Percentiles rank a stretch among this genome's conserved stretches.
Conservation (phyloP, 768 basidiomycete genomes). For the Lentinula lateritia region DNA sequence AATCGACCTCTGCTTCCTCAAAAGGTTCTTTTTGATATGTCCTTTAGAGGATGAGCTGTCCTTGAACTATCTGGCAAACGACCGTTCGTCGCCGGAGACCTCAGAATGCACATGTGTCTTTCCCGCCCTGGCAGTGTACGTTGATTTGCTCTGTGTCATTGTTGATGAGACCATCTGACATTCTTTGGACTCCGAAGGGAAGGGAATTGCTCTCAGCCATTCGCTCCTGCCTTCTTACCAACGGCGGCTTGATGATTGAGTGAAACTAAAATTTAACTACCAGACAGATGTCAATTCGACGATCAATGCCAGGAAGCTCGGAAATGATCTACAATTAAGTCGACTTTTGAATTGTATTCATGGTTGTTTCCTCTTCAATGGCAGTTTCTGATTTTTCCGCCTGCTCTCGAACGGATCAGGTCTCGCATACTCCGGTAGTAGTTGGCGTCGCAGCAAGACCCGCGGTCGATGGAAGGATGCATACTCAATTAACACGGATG, state of each 20-base stretch:
- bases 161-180: not conserved
- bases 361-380: not conserved
- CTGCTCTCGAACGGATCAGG: not conserved
- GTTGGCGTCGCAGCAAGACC: not conserved
- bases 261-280: not conserved
- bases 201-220: not conserved
- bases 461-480: not conserved
- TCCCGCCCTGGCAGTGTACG: not conserved
- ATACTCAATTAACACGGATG: not conserved
- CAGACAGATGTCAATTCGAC: not conserved
- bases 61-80: not conserved
- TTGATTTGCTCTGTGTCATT: not conserved
- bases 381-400: not conserved
- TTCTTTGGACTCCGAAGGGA: not conserved
- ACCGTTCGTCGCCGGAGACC: not conserved
- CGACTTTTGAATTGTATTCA: not conserved
- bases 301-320: not conserved
- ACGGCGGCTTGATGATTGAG: not conserved
- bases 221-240: not conserved
- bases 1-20: not conserved
- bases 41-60: not conserved
- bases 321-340: not conserved
- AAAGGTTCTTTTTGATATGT: not conserved
- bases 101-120: not conserved
- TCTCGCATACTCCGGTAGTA: not conserved